phyloP scores from a whole-genome alignment of 2,329 filamentous ascomycete species.

The Leptographium radiaticola region DNA sequence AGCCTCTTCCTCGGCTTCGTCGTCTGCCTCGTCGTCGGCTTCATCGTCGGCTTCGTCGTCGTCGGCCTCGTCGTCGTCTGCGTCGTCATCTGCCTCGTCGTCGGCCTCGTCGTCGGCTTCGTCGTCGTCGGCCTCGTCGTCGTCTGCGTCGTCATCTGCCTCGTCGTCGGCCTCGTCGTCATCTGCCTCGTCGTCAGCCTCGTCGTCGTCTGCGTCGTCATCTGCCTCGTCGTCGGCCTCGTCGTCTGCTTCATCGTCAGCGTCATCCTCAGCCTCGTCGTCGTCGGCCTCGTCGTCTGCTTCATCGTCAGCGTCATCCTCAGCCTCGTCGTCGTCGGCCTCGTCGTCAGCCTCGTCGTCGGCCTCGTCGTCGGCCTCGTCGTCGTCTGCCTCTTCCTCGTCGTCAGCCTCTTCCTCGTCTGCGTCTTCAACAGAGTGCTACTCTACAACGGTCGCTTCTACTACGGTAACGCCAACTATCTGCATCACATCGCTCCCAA shows the following conservation, averaged over 20 bases:
- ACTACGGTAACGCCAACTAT: background rate
- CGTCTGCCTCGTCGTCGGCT: background rate
- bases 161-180: background rate
- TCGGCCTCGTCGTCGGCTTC: background rate
- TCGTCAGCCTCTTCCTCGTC: background rate
- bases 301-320: too few relatives aligned
- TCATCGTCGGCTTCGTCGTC: background rate
- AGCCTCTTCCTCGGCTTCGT: background rate
- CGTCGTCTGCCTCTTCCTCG: background rate
- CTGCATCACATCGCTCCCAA: constrained; percentile 6
- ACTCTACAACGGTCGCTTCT: background rate
- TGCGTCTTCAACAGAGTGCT: background rate
- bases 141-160: background rate
- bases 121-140: background rate
- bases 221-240: background rate
- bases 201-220: background rate
- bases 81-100: background rate
- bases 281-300: background rate
- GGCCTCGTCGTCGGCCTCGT: background rate
- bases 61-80: background rate
- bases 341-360: background rate
- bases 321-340: background rate
- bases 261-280: background rate
- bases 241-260: background rate
- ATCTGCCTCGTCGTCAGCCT: background rate